Conservation (phyloP, 2,329 filamentous ascomycete genomes). For the Dothistroma septosporum region DNA sequence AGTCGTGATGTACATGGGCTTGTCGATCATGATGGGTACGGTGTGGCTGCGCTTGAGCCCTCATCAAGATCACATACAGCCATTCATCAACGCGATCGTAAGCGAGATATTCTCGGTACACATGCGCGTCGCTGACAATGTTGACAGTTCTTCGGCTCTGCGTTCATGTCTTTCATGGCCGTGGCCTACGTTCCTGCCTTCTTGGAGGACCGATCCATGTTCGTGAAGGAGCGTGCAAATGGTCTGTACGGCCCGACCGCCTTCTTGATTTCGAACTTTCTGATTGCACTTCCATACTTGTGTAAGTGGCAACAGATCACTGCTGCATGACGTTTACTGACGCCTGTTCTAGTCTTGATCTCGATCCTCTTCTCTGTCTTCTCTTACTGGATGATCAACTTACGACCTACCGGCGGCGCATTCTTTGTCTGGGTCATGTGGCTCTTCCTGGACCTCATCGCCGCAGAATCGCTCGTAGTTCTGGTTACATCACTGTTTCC, state of each 20-base stretch:
- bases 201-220: slow-evolving; percentile 71
- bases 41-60: slow-evolving; percentile 72
- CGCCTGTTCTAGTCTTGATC: slow-evolving; percentile 55
- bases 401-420: slow-evolving; percentile 58
- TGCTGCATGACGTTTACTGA: slow-evolving; percentile 18
- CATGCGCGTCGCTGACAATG: slow-evolving; percentile 5
- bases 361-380: slow-evolving; percentile 69
- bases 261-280: slow-evolving; percentile 73
- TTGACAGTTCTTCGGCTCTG: slow-evolving; percentile 46
- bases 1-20: slow-evolving; percentile 70
- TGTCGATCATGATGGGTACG: slow-evolving; percentile 81
- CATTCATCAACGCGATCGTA: slow-evolving; percentile 70
- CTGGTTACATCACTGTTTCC: slow-evolving; percentile 69
- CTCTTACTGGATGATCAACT: slow-evolving; percentile 75
- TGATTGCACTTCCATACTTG: slow-evolving; percentile 76
- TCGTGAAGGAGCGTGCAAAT: slow-evolving; percentile 73
- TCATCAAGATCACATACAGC: slow-evolving; percentile 66
- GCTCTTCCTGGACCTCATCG: slow-evolving; percentile 78
- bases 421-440: slow-evolving; percentile 79
- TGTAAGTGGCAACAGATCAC: slow-evolving; percentile 35
- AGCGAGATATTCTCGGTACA: slow-evolving; percentile 5
- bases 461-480: slow-evolving; percentile 78
- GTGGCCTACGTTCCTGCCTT: slow-evolving; percentile 80
- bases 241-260: slow-evolving; percentile 71
- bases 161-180: slow-evolving; percentile 53